Conservation (phyloP, 2,329 filamentous ascomycete species). For the Trichoderma arundinaceum region DNA sequence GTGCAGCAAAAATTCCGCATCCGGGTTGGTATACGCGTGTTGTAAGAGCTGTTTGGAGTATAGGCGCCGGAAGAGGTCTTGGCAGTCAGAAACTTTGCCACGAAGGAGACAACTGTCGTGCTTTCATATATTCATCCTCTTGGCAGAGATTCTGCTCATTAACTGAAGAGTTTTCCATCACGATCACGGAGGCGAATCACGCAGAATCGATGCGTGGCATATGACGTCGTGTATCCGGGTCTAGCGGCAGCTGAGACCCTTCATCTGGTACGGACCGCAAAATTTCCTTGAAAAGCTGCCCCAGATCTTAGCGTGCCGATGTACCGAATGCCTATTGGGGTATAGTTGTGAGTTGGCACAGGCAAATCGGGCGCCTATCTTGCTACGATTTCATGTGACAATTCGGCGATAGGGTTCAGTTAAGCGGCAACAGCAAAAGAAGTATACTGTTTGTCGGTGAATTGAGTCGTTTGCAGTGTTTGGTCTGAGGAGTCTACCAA, state of each 20-base stretch:
- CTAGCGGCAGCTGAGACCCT: constrained; percentile 12
- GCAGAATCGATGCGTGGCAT: neutral
- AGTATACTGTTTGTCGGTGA: too few species aligned
- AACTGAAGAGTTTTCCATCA: neutral
- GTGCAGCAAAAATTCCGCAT: neutral
- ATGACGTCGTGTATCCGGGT: constrained; percentile 19
- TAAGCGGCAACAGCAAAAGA: too few species aligned
- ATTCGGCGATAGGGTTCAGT: too few species aligned
- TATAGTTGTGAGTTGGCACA: neutral
- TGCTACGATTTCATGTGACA: neutral
- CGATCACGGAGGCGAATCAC: neutral
- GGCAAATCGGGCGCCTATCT: neutral
- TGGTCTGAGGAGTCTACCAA: too few species aligned
- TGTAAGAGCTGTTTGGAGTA: neutral
- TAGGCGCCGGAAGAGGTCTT: neutral
- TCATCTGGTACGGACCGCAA: neutral
- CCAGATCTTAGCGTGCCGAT: constrained; percentile 20
- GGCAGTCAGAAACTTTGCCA: neutral
- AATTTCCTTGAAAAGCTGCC: neutral
- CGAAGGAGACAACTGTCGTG: neutral
- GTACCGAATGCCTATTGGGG: constrained; percentile 7
- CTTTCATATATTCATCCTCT: neutral
- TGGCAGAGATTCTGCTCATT: neutral
- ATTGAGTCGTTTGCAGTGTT: too few species aligned
- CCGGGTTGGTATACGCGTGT: constrained; percentile 4